Evolutionary conservation across 2,329 filamentous ascomycete species (phyloP).

Genomic region (Cytospora mali): DNA sequence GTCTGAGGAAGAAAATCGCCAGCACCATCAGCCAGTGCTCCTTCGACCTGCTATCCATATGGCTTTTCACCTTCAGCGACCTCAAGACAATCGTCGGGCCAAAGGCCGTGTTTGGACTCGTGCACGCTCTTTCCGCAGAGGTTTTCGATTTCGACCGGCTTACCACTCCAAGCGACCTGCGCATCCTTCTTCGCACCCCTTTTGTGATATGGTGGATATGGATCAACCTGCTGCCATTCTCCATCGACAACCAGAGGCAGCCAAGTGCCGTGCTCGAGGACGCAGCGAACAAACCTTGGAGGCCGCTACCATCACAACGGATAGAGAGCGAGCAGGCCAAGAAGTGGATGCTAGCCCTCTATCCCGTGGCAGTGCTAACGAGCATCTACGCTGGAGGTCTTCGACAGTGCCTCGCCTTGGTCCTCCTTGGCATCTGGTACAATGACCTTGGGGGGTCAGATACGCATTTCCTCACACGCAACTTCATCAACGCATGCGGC

Average conservation of each 20-base stretch:
- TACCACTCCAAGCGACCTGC: too few relatives aligned
- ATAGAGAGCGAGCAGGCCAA: slow-evolving; percentile 30
- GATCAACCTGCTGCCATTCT: slow-evolving; percentile 36
- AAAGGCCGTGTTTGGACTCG: slow-evolving; percentile 27
- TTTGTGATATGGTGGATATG: slow-evolving; percentile 34
- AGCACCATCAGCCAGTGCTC: too few relatives aligned
- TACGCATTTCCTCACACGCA: slow-evolving; percentile 34
- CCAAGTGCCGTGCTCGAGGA: slow-evolving; percentile 35
- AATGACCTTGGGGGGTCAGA: slow-evolving; percentile 38
- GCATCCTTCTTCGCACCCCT: slow-evolving; percentile 19
- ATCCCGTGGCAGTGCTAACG: not conserved
- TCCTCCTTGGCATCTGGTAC: slow-evolving; percentile 35
- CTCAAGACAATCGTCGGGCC: slow-evolving; percentile 33
- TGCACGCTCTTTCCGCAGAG: slow-evolving; percentile 6
- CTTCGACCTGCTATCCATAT: slow-evolving; percentile 25
- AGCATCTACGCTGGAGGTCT: slow-evolving; percentile 30
- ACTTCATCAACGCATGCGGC: slow-evolving; percentile 37
- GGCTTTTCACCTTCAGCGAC: slow-evolving; percentile 34
- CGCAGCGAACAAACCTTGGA: slow-evolving; percentile 38
- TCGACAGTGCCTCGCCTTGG: slow-evolving; percentile 26
- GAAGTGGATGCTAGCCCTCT: slow-evolving; percentile 28
- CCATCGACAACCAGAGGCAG: slow-evolving; percentile 37
- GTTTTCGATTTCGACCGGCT: not conserved
- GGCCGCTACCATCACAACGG: slow-evolving; percentile 34
- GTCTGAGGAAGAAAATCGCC: too few relatives aligned